phyloP scores from a whole-genome alignment of 495 filamentous ascomycete species.

The Schizothecium vesticola region DNA sequence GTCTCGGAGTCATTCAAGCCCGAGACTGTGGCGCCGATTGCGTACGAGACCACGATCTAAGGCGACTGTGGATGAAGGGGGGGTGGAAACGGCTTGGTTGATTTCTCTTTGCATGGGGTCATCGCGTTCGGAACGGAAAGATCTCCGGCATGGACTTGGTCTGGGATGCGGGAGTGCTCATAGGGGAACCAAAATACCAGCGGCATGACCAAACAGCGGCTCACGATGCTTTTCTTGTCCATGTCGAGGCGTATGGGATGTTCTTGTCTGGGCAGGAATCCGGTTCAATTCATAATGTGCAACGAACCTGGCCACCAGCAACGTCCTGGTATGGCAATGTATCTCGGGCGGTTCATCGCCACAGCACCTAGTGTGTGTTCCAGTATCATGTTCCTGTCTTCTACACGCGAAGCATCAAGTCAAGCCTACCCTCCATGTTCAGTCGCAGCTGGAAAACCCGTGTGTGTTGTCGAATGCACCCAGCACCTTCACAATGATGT shows the following conservation, averaged over 20 bases:
- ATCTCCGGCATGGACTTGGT: slow-evolving; percentile 34
- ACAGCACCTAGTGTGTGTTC: background rate
- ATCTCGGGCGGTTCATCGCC: background rate
- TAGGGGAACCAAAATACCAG: slow-evolving; percentile 38
- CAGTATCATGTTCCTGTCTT: background rate
- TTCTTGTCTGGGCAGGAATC: background rate
- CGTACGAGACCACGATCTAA: slow-evolving; percentile 99
- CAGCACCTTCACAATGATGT: too few relatives aligned
- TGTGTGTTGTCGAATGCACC: too few relatives aligned
- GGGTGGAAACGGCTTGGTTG: slow-evolving; percentile 30
- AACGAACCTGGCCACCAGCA: background rate
- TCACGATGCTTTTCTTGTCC: slow-evolving; percentile 12
- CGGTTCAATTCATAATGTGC: background rate
- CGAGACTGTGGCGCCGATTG: slow-evolving; percentile 83
- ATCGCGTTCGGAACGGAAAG: slow-evolving; percentile 36
- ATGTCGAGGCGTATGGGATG: slow-evolving; percentile 13
- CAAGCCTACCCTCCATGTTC: background rate
- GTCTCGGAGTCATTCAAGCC: slow-evolving; percentile 65
- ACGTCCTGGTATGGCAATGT: background rate
- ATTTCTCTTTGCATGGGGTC: slow-evolving; percentile 34
- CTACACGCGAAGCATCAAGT: background rate
- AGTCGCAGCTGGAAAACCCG: too few relatives aligned
- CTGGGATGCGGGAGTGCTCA: slow-evolving; percentile 36
- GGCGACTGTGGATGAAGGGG: slow-evolving; percentile 21
- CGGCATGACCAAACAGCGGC: slow-evolving; percentile 29